Base-by-base conservation (phyloP, 371 early-diverging fungal species). In the Rhizopus arrhizus region DNA sequence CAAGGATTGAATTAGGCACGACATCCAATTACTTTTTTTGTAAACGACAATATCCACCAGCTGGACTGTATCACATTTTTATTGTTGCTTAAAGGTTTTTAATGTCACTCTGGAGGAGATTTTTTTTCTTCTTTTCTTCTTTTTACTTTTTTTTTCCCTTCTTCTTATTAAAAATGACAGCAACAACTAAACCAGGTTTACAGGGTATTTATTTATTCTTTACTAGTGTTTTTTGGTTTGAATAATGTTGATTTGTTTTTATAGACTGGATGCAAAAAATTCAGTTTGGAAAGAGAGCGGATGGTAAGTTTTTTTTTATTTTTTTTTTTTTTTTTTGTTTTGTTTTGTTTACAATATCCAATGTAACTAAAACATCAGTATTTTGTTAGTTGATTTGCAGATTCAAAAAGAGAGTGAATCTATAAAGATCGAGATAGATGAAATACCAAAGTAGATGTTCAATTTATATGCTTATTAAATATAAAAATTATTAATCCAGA, bases 251-350 rank as follows among this genome's bases (percentile, higher is more conserved):
- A n/a, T 9, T 13, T 15, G 2, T 13, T 47, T 56, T 28, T 58
- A 35, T 54, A 75, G 75, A 75, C 51, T 75, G 75, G 75, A 68
- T 72, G 45, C 61, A 61, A 61, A 75, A 75, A 48, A 59, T 75
- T 48, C 75, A 69, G 34, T 68, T 72, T 52, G 70, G 69, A 32
- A 72, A 70, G 13, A 72, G 66, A 48, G 64, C 70, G 33, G 75
- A 75, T 58, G 54, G 75, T 75, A 70, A 63, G 64, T 15, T 41
- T 31, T 33, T 4, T 53, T 46, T 28, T 13, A 29, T 48, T 43
- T 45, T 10, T 13, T 38, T 36, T 45, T 16, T 56, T 45, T 29
- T 9, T 11, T 13, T 35, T 42, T 46, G 46, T 54, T 22, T 40
- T 40, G 8, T 10, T 10, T 40, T 40, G 43, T 13, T 15, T 15